Percentiles rank a stretch among this genome's conserved stretches.
phyloP scores from a whole-genome alignment of 2,329 filamentous ascomycete species.

The Diatrype stigma region DNA sequence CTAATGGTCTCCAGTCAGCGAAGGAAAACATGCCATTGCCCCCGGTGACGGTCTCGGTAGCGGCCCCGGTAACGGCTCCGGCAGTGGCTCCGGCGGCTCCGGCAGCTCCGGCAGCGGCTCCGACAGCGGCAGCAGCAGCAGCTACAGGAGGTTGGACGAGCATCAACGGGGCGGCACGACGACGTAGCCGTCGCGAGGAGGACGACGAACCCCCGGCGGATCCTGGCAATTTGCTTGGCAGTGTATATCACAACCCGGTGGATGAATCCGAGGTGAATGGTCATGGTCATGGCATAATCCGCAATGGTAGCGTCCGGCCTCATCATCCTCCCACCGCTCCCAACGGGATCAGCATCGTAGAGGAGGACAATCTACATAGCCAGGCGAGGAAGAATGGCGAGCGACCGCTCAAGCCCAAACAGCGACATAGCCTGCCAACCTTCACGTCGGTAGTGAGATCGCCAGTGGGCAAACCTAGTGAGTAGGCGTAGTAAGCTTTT shows the following conservation, averaged over 20 bases:
- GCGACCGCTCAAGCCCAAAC: conserved; percentile 22
- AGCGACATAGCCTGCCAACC: conserved; percentile 25
- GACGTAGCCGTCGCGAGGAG: conserved; percentile 21
- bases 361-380: conserved; percentile 6
- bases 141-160: conserved; percentile 26
- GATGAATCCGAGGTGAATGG: conserved; percentile 21
- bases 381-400: conserved; percentile 8
- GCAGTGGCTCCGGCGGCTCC: too few species aligned
- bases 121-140: conserved; percentile 4
- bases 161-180: conserved; percentile 23
- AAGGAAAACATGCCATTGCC: conserved; percentile 13
- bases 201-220: conserved; percentile 25
- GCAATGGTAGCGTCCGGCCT: conserved; percentile 10
- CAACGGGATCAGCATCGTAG: conserved; percentile 12
- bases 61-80: too few species aligned
- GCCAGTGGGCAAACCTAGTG: conserved; percentile 13
- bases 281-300: conserved; percentile 18
- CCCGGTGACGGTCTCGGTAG: too few species aligned
- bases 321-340: conserved; percentile 9
- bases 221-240: conserved; percentile 27
- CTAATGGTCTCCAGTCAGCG: conserved; percentile 7
- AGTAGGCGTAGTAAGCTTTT: not conserved
- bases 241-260: conserved; percentile 28
- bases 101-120: too few species aligned
- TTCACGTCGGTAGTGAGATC: conserved; percentile 14